These are phyloP conservation scores for Pseudopediastrum boryanum DNA, from an alignment of 139 green algal species.

Conservation along the genomic window DNA sequence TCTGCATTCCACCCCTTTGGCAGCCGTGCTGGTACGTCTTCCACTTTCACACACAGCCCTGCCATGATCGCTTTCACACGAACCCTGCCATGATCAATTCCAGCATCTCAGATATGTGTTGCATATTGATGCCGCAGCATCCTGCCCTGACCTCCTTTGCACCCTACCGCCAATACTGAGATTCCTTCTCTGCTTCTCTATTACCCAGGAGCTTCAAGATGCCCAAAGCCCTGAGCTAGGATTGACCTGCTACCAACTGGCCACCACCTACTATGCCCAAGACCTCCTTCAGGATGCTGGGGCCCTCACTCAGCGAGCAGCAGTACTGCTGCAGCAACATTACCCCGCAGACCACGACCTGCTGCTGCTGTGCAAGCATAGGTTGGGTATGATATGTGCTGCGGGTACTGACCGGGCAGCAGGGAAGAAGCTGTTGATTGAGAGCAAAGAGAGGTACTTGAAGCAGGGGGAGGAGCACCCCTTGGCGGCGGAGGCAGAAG, in stretches of 20 bases:
- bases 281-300: slow-evolving; percentile 53
- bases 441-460: slow-evolving; percentile 41
- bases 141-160: too few species aligned
- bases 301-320: slow-evolving; percentile 26
- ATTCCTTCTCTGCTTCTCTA: too few species aligned
- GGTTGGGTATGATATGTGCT: slow-evolving; percentile 64
- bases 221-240: slow-evolving; percentile 45
- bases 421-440: slow-evolving; percentile 50
- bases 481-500: slow-evolving; percentile 56
- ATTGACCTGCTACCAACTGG: slow-evolving; percentile 57
- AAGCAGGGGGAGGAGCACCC: slow-evolving; percentile 23
- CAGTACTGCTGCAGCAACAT: slow-evolving; percentile 22
- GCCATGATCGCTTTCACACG: too few species aligned
- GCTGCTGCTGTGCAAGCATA: slow-evolving; percentile 61
- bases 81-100: too few species aligned
- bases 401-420: slow-evolving; percentile 52
- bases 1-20: too few species aligned
- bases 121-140: too few species aligned
- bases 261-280: slow-evolving; percentile 57
- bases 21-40: too few species aligned
- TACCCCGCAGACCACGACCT: slow-evolving; percentile 53
- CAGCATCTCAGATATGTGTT: too few species aligned
- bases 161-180: too few species aligned
- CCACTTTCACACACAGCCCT: too few species aligned
- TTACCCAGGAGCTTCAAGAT: slow-evolving; percentile 34